Evolutionary conservation across 208 protist species (phyloP), one percentile per base, ranked within the genome.

Genomic region (Leishmania tropica): DNA sequence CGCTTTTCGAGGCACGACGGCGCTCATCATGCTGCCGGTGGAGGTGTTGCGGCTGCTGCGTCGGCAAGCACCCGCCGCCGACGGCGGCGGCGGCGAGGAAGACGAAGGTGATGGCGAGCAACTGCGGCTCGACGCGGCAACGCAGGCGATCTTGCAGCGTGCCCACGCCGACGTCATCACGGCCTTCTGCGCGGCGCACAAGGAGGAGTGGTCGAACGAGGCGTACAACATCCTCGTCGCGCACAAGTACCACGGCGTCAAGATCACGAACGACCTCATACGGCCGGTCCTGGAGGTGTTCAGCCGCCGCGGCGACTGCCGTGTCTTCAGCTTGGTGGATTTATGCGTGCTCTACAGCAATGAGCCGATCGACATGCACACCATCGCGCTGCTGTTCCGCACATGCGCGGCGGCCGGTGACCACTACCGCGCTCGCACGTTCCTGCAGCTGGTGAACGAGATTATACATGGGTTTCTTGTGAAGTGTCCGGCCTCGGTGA

Each of bases 171-270:
- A 90, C 64, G 93, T 96, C 31, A 84, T 95, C 62, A 87, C 64
- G 2, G 83, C 84, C 53, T 81, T 95, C 53, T 94, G 92, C 76
- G 82, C 65, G 2, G 93, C 94, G 21, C 90, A 90, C 67, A 40
- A 90, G 48, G 85, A 94, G n/a, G 83, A 87, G 56, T 89, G 89
- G 65, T 80, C 92, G 15, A 92, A 94, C 73, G 88, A 96, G 76
- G 93, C 90, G n/a, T 97, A 97, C 81, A 89, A 83, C 65, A 90
- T 97, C 53, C 78, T 97, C 48, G 88, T 96, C 7, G 84, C 93
- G 13, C 95, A 97, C 89, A 97, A 97, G 85, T 97, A 97, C 78
- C 92, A 97, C 73, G 93, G 93, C 2, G 76, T 97, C 19, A 82
- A 89, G 53, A 89, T 97, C 40, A 95, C 89, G 2, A 86, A 87